Evolutionary conservation across 805 yeast species (phyloP).

Genomic region (Isabelozyma heimii): DNA sequence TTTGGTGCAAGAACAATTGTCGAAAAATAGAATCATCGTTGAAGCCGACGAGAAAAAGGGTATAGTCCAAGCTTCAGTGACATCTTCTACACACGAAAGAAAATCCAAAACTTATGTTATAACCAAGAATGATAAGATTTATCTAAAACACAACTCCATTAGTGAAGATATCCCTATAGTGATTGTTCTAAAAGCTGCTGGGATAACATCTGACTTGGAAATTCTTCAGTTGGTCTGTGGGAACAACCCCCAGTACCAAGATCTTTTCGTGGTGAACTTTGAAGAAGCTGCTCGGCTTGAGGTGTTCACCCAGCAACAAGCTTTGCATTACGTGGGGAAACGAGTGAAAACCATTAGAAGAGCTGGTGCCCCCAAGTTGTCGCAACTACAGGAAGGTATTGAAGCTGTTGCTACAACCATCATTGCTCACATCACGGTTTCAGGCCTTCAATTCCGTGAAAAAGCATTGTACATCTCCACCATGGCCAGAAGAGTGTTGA

Average conservation of each 20-base stretch:
- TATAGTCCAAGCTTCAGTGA: slow-evolving; percentile 95
- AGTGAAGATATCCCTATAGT: slow-evolving; percentile 95
- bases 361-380: slow-evolving; percentile 73
- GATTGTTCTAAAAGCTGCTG: slow-evolving; percentile 90
- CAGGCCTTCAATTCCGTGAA: slow-evolving; percentile 82
- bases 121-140: slow-evolving; percentile 85
- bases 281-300: slow-evolving; percentile 89
- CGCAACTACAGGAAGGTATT: slow-evolving; percentile 87
- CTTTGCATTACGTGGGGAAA: slow-evolving; percentile 84
- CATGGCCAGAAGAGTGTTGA: slow-evolving; percentile 94
- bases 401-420: slow-evolving; percentile 96
- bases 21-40: slow-evolving; percentile 95
- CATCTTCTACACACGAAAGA: slow-evolving; percentile 97
- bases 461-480: slow-evolving; percentile 92
- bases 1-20: slow-evolving; percentile 92
- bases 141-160: slow-evolving; percentile 91
- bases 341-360: slow-evolving; percentile 92
- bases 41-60: slow-evolving; percentile 95
- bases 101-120: slow-evolving; percentile 96
- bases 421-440: slow-evolving; percentile 89
- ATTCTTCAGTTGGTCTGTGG: slow-evolving; percentile 95
- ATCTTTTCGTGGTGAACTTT: slow-evolving; percentile 85
- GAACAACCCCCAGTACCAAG: slow-evolving; percentile 82
- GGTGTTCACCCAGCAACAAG: slow-evolving; percentile 89
- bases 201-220: slow-evolving; percentile 87